Evolutionary conservation across 306 rosid genomes (phyloP).

Genomic region (Hylodesmum podocarpum): DNA sequence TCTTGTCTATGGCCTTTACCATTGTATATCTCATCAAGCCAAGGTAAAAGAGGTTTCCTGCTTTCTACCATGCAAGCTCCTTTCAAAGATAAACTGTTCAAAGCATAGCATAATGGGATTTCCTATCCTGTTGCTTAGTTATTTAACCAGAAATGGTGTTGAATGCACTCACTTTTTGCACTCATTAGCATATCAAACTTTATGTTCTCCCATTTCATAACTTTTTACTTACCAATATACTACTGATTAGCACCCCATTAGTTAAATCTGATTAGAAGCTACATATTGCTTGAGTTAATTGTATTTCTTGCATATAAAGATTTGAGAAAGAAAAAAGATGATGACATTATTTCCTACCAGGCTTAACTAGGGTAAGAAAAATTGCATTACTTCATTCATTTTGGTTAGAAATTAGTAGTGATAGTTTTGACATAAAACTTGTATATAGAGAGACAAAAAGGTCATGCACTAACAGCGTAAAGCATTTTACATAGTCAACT

Average conservation of each 20-base stretch:
- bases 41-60: constrained; percentile 53
- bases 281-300: neutral
- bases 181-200: neutral
- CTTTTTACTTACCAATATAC: neutral
- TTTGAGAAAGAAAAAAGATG: neutral
- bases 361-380: neutral
- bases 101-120: neutral
- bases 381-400: neutral
- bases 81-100: neutral
- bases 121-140: neutral
- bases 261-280: neutral
- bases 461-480: no score
- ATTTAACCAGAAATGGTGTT: constrained; percentile 16
- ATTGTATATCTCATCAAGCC: constrained; percentile 85
- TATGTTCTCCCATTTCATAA: neutral
- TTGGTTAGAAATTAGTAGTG: neutral
- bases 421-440: neutral
- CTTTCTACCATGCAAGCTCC: neutral
- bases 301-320: neutral
- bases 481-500: no score
- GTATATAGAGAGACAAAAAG: no score
- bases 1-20: constrained; percentile 74
- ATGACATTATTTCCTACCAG: neutral
- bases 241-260: neutral
- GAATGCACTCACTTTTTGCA: constrained; percentile 1